These are phyloP conservation scores for Umbelopsis vinacea DNA, from an alignment of 192 early-diverging fungal species.

Conservation along the genomic window DNA sequence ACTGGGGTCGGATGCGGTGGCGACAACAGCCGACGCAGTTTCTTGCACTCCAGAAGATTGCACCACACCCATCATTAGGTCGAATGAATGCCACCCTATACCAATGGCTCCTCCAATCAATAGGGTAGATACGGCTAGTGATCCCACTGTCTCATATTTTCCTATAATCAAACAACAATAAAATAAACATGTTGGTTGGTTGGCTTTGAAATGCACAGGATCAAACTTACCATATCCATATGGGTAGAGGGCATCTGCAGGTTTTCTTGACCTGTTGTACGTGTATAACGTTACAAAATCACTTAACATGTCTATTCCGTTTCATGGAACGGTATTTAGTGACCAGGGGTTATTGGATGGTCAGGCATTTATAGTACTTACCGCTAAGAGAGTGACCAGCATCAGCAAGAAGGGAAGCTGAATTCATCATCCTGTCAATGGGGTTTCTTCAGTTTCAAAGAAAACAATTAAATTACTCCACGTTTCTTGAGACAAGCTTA, in stretches of 20 bases:
- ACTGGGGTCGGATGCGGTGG: neutral
- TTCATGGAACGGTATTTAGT: neutral
- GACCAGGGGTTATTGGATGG: neutral
- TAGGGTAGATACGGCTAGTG: slow-evolving; percentile 67
- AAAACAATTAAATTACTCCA: neutral
- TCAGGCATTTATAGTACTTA: slow-evolving; percentile 23
- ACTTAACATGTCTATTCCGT: slow-evolving; percentile 58
- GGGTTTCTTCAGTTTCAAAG: neutral
- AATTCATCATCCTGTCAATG: slow-evolving; percentile 61
- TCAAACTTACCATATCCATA: slow-evolving; percentile 62
- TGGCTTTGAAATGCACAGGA: neutral
- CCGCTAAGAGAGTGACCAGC: slow-evolving; percentile 78
- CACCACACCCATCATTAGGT: slow-evolving; percentile 49
- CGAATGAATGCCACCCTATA: slow-evolving; percentile 69
- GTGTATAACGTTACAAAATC: slow-evolving; percentile 85
- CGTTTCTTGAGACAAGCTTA: slow-evolving; percentile 21
- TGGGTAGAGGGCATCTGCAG: slow-evolving; percentile 65
- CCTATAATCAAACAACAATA: no score
- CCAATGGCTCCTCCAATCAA: slow-evolving; percentile 69
- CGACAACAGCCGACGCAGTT: neutral
- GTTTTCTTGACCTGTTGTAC: slow-evolving; percentile 68
- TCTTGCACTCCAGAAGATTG: slow-evolving; percentile 32
- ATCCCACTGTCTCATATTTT: slow-evolving; percentile 67
- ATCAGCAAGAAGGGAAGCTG: slow-evolving; percentile 79
- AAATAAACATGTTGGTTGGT: neutral